Evolutionary conservation across 495 filamentous ascomycete species (phyloP).

Genomic region (Penicillium macrosclerotiorum): DNA sequence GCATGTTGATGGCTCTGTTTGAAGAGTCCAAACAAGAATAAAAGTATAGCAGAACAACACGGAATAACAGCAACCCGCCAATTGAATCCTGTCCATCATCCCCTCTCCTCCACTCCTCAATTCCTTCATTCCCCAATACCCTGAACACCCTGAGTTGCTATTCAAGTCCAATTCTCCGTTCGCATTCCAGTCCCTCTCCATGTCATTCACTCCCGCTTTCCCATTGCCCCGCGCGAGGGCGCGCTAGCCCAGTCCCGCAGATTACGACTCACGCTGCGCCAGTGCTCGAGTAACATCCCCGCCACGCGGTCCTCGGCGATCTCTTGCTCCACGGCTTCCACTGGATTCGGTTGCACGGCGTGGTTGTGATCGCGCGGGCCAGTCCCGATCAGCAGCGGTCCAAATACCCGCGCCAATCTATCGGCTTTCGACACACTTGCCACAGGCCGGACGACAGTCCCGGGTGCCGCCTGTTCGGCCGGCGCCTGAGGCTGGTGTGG

Average conservation of each 20-base stretch:
- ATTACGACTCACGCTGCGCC: slow-evolving; percentile 33
- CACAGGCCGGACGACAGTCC: slow-evolving; percentile 16
- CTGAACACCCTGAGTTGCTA: no score
- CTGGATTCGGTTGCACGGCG: slow-evolving; percentile 7
- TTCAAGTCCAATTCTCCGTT: no score
- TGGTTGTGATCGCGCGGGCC: slow-evolving; percentile 6
- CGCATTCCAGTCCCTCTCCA: not conserved
- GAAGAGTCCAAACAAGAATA: no score
- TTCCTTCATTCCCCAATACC: no score
- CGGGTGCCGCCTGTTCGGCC: slow-evolving; percentile 11
- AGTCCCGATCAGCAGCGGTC: slow-evolving; percentile 30
- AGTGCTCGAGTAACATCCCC: slow-evolving; percentile 33
- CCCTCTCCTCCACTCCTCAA: no score
- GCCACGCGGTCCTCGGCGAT: slow-evolving; percentile 34
- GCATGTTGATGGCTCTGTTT: no score
- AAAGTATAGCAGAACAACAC: no score
- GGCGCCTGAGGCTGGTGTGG: no score
- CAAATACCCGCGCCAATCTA: slow-evolving; percentile 32
- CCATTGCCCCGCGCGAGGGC: not conserved
- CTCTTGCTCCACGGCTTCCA: slow-evolving; percentile 24
- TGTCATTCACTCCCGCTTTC: not conserved
- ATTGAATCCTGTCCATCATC: no score
- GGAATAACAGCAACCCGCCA: no score
- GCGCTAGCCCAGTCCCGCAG: slow-evolving; percentile 26
- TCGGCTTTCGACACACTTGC: slow-evolving; percentile 23